Percentiles rank a stretch among this genome's conserved stretches.
phyloP scores from a whole-genome alignment of 352 stramenopile genomes.

The Pythium pectinolyticum region DNA sequence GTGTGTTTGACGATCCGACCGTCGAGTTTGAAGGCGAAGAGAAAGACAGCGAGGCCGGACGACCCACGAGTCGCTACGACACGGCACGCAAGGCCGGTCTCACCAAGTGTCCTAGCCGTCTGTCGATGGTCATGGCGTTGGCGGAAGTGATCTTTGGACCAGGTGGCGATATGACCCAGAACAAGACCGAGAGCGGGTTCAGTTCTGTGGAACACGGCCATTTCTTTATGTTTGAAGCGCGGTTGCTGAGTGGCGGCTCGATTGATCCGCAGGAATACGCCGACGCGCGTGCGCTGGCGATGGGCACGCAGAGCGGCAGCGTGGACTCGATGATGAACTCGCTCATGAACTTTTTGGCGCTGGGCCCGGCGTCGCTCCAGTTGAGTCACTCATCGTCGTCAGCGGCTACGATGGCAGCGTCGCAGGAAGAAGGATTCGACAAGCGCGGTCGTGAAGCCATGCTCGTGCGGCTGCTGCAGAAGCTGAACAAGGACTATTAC shows the following conservation, averaged over 20 bases:
- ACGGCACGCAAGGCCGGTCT: constrained; percentile 70
- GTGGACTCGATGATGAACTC: constrained; percentile 83
- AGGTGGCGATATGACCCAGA: constrained; percentile 31
- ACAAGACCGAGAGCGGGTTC: constrained; percentile 40
- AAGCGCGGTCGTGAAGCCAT: constrained; percentile 79
- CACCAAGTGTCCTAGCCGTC: constrained; percentile 74
- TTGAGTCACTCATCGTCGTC: constrained; percentile 38
- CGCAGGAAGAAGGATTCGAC: constrained; percentile 83
- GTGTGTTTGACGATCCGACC: constrained; percentile 79
- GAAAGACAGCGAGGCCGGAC: constrained; percentile 36
- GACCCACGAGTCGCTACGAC: constrained; percentile 71
- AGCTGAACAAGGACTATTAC: constrained; percentile 82
- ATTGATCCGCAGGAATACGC: constrained; percentile 86
- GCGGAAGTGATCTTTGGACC: constrained; percentile 78
- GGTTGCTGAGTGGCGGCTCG: constrained; percentile 76
- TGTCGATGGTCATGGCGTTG: constrained; percentile 84
- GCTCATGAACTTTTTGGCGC: constrained; percentile 85
- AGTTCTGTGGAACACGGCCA: constrained; percentile 83
- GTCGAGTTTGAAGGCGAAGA: constrained; percentile 87
- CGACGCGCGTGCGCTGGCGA: constrained; percentile 56
- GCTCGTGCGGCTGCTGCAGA: constrained; percentile 83
- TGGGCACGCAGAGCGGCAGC: constrained; percentile 42
- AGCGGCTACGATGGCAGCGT: constrained; percentile 39
- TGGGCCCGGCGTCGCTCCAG: constrained; percentile 63
- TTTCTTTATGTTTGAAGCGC: constrained; percentile 90